Evolutionary conservation across 805 yeast species (phyloP), one percentile per base, ranked within the genome.

Genomic region (Barnettozyma vustinii): DNA sequence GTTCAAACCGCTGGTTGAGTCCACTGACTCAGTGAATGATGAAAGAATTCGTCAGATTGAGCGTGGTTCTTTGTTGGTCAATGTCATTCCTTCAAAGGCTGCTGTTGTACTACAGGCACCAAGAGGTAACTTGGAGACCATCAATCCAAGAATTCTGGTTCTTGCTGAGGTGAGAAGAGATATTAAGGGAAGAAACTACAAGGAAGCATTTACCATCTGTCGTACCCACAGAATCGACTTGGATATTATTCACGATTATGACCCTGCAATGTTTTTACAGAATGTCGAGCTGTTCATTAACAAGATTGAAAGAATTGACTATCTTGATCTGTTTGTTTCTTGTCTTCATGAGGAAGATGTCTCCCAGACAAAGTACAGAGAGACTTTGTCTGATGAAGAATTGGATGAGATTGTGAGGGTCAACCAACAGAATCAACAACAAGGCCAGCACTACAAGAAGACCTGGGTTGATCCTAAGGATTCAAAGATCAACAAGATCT

Each of bases 121-220:
- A 51, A 79, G 99, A 64, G 99, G 99, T 52, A 94, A 94, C 60
- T 70, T 94, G 56, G 99, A 94, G 66, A 90, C 98, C 0, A 86
- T 94, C 18, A 83, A 81, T 60, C 99, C 99, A 13, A 77, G 99
- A 64, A 86, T 94, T 42, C 82, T 94, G 85, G 96, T 92, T 3
- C 70, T 94, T 37, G 77, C 87, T 12, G 94, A 84, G 20, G 95
- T 94, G 23, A 77, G 99, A 55, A 72, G 76, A 32, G 75, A 76
- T 55, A 88, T 94, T 52, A 71, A 75, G 32, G 68, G 71, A 1
- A 72, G 67, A 49, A 70, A 79, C 33, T 94, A 84, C 59, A 71
- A 68, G 42, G 74, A 73, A n/a, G 99, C 99, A 0, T 90, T 92
- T 58, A 56, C 78, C 40, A 77, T 83, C 8, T 94, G 98, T 70